phyloP scores from a whole-genome alignment of 2,329 filamentous ascomycete genomes.

The Sclerotinia spermophila region DNA sequence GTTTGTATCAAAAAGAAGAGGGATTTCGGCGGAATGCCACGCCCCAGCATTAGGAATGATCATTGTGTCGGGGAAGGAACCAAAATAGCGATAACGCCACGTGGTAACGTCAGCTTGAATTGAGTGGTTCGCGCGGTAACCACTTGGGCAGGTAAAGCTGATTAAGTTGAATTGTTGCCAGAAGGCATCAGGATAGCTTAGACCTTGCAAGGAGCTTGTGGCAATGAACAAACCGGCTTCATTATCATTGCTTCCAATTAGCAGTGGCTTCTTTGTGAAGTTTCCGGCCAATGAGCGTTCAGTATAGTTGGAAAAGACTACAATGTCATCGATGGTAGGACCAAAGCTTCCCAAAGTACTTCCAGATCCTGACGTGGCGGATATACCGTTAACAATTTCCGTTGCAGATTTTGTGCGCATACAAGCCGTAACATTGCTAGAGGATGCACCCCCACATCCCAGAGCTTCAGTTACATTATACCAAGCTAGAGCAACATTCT shows the following conservation, averaged over 20 bases:
- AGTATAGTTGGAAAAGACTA: constrained; percentile 35
- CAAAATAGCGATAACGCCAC: constrained; percentile 41
- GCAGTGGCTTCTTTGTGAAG: constrained; percentile 29
- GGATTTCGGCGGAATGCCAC: constrained; percentile 39
- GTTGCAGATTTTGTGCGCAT: constrained; percentile 31
- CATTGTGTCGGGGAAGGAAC: constrained; percentile 38
- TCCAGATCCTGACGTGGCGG: constrained; percentile 6
- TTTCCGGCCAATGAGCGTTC: constrained; percentile 22
- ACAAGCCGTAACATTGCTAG: constrained; percentile 29
- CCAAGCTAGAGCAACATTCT: constrained; percentile 27
- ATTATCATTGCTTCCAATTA: constrained; percentile 38
- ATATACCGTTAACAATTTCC: constrained; percentile 19
- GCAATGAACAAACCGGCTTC: constrained; percentile 37
- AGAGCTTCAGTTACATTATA: constrained; percentile 29
- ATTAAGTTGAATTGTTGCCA: constrained; percentile 35
- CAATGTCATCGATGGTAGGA: constrained; percentile 32
- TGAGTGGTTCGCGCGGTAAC: constrained; percentile 31
- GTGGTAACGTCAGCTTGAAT: constrained; percentile 35
- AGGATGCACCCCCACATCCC: constrained; percentile 34
- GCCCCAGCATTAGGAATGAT: constrained; percentile 36
- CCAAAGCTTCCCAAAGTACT: constrained; percentile 28
- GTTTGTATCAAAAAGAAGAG: constrained; percentile 35
- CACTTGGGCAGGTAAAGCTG: constrained; percentile 39
- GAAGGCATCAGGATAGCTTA: constrained; percentile 27
- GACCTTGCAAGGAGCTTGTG: constrained; percentile 25